phyloP scores from a whole-genome alignment of 768 basidiomycete species.

The Rhodotorula sphaerocarpa region DNA sequence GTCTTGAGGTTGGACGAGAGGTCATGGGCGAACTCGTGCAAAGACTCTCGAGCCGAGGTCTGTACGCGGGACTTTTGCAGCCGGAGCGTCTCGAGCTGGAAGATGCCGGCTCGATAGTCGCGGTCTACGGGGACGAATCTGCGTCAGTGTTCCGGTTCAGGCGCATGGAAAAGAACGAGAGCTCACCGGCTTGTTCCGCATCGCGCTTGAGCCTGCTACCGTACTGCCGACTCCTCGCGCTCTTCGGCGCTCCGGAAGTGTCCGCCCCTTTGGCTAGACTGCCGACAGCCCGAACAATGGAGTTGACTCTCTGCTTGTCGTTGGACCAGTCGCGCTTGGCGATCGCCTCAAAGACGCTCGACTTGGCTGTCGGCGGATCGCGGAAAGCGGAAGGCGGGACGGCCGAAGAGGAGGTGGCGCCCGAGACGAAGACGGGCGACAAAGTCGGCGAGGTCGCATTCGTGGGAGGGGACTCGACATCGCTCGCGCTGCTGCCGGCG shows the following conservation, averaged over 20 bases:
- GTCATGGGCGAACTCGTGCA: constrained; percentile 35
- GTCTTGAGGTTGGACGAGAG: constrained; percentile 22
- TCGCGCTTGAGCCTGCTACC: constrained; percentile 33
- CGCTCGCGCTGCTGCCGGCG: neutral
- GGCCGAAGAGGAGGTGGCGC: constrained; percentile 19
- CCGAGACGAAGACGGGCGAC: constrained; percentile 25
- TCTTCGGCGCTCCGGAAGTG: neutral
- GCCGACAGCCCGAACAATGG: constrained; percentile 26
- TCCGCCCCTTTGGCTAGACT: constrained; percentile 22
- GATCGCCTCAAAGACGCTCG: constrained; percentile 33
- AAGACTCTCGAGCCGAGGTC: constrained; percentile 24
- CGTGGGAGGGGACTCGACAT: constrained; percentile 2
- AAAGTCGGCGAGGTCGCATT: constrained; percentile 1
- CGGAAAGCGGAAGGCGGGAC: constrained; percentile 3
- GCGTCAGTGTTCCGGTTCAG: neutral
- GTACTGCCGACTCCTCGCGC: constrained; percentile 11
- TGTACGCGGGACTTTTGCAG: constrained; percentile 36
- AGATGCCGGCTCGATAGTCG: constrained; percentile 30
- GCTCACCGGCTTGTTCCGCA: constrained; percentile 37
- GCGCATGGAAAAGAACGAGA: neutral
- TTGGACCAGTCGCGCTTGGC: constrained; percentile 31
- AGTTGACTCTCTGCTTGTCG: constrained; percentile 33
- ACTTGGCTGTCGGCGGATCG: constrained; percentile 31
- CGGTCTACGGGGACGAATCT: neutral
- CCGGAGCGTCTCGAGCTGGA: constrained; percentile 38